Evolutionary conservation across 345 rosid species (phyloP), one percentile per base, ranked within the genome.

Genomic region (Draba incana): DNA sequence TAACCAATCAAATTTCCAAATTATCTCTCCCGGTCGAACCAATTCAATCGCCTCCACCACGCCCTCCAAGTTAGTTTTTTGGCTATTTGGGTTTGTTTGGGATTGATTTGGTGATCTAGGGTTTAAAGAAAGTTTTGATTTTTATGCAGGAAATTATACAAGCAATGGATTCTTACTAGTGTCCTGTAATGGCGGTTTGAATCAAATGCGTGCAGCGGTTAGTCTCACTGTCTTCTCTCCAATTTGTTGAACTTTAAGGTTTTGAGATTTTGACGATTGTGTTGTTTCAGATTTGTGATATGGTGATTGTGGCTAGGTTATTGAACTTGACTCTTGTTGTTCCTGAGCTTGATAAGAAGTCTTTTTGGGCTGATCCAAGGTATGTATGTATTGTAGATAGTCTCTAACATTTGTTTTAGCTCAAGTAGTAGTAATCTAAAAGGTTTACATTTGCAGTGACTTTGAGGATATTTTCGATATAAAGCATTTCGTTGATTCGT

Each of bases 361-460:
- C 98, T 24, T 93, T 93, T 66, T 93, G 98, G 98, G 92, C 97
- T 57, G 98, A 93, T 80, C 82, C 88, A 58, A 93, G 98, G 98
- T 89, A 61, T 70, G 47, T n/a, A n/a, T n/a, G n/a, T 66, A 23
- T 2, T 67, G 44, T 31, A 23, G 31, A 41, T 65, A 25, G 33
- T 33, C 37, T 2, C 8, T 33, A 31, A 6, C 6, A 28, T 16
- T 25, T 5, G 16, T 16, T 1, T 68, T 25, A 12, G 9, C 3
- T 46, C n/a, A 58, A 43, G 7, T 49, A 4, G 33, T 41, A 8
- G 13, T 12, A 41, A 41, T 41, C 27, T 57, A 20, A 33, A 33
- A 72, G 16, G 28, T 54, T 79, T 74, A 4, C 49, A 23, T 59
- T 48, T 84, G 84, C 88, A 93, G 98, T 81, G 81, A 85, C 71